phyloP scores from a whole-genome alignment of 2,329 filamentous ascomycete species.

The Cladophialophora exuberans region DNA sequence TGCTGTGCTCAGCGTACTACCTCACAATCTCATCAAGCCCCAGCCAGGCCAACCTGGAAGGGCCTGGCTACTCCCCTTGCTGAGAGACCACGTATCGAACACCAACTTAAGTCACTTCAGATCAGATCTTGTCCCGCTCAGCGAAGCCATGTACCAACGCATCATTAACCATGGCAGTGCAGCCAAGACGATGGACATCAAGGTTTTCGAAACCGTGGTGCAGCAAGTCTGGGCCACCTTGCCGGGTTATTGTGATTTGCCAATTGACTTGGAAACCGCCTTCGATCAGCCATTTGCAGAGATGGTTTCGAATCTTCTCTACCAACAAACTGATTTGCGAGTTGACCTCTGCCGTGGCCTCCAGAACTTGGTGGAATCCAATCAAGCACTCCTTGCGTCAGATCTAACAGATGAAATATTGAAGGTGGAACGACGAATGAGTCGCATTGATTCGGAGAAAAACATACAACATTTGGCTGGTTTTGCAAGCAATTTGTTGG shows the following conservation, averaged over 20 bases:
- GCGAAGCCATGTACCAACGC: slow-evolving; percentile 84
- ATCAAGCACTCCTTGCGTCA: slow-evolving; percentile 75
- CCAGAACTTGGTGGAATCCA: slow-evolving; percentile 87
- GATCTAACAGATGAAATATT: slow-evolving; percentile 72
- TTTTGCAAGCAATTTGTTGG: slow-evolving; percentile 85
- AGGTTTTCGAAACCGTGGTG: slow-evolving; percentile 96
- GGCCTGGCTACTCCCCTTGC: slow-evolving; percentile 91
- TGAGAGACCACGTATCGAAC: slow-evolving; percentile 88
- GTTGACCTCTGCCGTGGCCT: slow-evolving; percentile 85
- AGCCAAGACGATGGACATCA: slow-evolving; percentile 93
- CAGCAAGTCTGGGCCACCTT: slow-evolving; percentile 94
- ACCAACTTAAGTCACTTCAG: slow-evolving; percentile 85
- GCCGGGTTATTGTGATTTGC: slow-evolving; percentile 92
- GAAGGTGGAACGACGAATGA: slow-evolving; percentile 75
- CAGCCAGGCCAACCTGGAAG: slow-evolving; percentile 77
- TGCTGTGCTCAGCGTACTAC: slow-evolving; percentile 77
- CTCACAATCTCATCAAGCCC: slow-evolving; percentile 81
- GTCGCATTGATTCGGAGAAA: slow-evolving; percentile 72
- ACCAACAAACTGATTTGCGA: slow-evolving; percentile 85
- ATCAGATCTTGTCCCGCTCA: slow-evolving; percentile 82
- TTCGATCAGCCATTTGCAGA: slow-evolving; percentile 92
- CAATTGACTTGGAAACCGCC: slow-evolving; percentile 72
- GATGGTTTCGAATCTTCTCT: slow-evolving; percentile 85
- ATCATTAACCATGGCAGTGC: slow-evolving; percentile 79
- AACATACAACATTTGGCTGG: slow-evolving; percentile 80